Conservation (phyloP, 1,284 basidiomycete species). For the Rhodotorula sp. region DNA sequence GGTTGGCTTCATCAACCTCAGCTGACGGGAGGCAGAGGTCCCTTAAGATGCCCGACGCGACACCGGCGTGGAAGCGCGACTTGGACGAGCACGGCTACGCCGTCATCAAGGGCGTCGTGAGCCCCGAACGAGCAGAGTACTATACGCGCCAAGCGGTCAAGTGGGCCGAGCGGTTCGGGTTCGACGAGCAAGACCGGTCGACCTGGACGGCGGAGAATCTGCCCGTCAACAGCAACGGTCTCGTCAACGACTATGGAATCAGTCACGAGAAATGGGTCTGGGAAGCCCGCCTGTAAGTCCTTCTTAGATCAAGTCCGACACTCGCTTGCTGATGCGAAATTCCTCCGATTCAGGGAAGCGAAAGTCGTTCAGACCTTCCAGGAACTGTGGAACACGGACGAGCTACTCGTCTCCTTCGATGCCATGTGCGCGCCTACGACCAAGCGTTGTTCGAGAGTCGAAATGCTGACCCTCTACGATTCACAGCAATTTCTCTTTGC, state of each 20-base stretch:
- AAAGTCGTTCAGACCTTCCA: constrained; percentile 48
- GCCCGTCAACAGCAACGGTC: constrained; percentile 43
- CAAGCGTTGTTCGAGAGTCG: not conserved
- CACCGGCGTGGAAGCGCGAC: constrained; percentile 13
- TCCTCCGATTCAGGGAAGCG: constrained; percentile 41
- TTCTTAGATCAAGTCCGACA: too few species aligned
- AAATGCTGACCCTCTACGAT: not conserved
- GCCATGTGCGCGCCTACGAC: constrained; percentile 15
- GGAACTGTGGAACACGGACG: constrained; percentile 51
- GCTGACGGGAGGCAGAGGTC: not conserved
- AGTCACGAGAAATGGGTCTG: constrained; percentile 45
- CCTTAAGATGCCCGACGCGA: constrained; percentile 10
- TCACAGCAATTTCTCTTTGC: constrained; percentile 49
- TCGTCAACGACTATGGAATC: constrained; percentile 8
- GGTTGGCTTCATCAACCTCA: not conserved
- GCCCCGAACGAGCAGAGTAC: constrained; percentile 43
- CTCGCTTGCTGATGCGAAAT: not conserved
- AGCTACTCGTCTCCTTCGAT: constrained; percentile 46
- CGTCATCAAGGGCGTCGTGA: constrained; percentile 47
- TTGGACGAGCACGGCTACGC: constrained; percentile 43
- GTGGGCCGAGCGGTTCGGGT: constrained; percentile 51
- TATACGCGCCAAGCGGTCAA: constrained; percentile 47
- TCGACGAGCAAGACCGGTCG: constrained; percentile 48
- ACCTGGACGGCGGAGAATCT: constrained; percentile 49
- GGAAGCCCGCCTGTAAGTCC: constrained; percentile 46